Evolutionary conservation across 306 rosid genomes (phyloP).

Genomic region (Castanea mollissima): DNA sequence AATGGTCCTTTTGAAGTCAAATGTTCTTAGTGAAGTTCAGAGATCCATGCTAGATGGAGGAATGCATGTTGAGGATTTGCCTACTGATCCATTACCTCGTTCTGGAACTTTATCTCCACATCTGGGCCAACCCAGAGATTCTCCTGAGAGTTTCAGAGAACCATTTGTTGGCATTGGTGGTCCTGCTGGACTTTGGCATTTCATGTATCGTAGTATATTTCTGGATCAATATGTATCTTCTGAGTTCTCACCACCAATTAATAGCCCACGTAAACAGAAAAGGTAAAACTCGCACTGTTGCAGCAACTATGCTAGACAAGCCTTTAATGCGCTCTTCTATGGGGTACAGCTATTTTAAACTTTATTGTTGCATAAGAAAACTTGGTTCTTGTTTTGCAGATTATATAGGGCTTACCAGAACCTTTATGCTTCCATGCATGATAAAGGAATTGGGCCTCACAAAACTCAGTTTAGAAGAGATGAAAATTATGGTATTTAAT

Average conservation of each 20-base stretch:
- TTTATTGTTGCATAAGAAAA: slow-evolving; percentile 22
- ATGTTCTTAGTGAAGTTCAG: slow-evolving; percentile 82
- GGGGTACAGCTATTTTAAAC: neutral
- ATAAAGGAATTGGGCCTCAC: slow-evolving; percentile 81
- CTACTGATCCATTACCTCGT: slow-evolving; percentile 54
- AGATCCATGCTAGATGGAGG: slow-evolving; percentile 88
- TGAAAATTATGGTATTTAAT: slow-evolving; percentile 70
- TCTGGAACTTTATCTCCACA: slow-evolving; percentile 51
- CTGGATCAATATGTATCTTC: slow-evolving; percentile 90
- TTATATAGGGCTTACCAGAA: slow-evolving; percentile 85
- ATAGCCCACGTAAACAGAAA: slow-evolving; percentile 71
- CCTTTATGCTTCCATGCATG: slow-evolving; percentile 85
- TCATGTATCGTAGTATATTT: slow-evolving; percentile 86
- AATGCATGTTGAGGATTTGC: slow-evolving; percentile 86
- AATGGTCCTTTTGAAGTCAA: slow-evolving; percentile 78
- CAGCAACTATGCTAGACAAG: neutral
- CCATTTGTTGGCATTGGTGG: slow-evolving; percentile 60
- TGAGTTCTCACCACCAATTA: slow-evolving; percentile 79
- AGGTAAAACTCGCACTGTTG: slow-evolving; percentile 41
- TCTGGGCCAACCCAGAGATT: slow-evolving; percentile 64
- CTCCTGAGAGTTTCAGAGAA: slow-evolving; percentile 60
- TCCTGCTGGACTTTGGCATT: slow-evolving; percentile 93
- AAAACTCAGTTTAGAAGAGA: slow-evolving; percentile 94
- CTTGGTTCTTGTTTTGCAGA: slow-evolving; percentile 44
- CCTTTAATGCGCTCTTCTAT: slow-evolving; percentile 12